phyloP scores from a whole-genome alignment of 2,329 filamentous ascomycete genomes.

The Sphaerostilbella broomeana region DNA sequence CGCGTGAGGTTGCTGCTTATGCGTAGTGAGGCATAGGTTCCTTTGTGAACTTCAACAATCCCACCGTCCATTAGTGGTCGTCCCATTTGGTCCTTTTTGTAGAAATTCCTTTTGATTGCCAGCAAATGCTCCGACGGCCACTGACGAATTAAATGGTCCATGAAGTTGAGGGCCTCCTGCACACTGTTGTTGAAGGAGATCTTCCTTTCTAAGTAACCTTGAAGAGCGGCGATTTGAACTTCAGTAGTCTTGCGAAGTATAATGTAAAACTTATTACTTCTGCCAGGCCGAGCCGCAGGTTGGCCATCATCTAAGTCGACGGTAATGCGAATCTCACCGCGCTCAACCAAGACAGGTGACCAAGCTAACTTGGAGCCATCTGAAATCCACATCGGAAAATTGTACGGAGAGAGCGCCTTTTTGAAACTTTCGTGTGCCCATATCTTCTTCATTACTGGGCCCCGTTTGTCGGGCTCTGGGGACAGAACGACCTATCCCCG shows the following conservation, averaged over 20 bases:
- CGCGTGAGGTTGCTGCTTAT: slow-evolving; percentile 52
- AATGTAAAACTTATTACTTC: slow-evolving; percentile 50
- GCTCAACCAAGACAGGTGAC: slow-evolving; percentile 40
- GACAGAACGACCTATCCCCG: slow-evolving; percentile 55
- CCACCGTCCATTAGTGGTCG: slow-evolving; percentile 48
- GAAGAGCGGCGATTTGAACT: slow-evolving; percentile 61
- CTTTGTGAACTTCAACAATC: slow-evolving; percentile 75
- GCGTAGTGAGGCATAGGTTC: slow-evolving; percentile 79
- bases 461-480: slow-evolving; percentile 53
- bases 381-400: slow-evolving; percentile 55
- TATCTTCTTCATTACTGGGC: slow-evolving; percentile 64
- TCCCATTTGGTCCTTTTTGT: slow-evolving; percentile 46
- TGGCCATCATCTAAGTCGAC: slow-evolving; percentile 70
- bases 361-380: slow-evolving; percentile 85
- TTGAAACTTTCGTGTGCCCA: slow-evolving; percentile 63
- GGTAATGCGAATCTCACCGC: slow-evolving; percentile 46
- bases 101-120: slow-evolving; percentile 78
- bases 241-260: slow-evolving; percentile 57
- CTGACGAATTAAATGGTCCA: slow-evolving; percentile 84
- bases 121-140: slow-evolving; percentile 62
- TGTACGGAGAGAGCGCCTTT: slow-evolving; percentile 41
- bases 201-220: slow-evolving; percentile 57
- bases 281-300: slow-evolving; percentile 30
- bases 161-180: slow-evolving; percentile 77
- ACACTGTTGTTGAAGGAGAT: slow-evolving; percentile 58